Conservation (phyloP, 345 rosid species). For the Raphanus sativus region DNA sequence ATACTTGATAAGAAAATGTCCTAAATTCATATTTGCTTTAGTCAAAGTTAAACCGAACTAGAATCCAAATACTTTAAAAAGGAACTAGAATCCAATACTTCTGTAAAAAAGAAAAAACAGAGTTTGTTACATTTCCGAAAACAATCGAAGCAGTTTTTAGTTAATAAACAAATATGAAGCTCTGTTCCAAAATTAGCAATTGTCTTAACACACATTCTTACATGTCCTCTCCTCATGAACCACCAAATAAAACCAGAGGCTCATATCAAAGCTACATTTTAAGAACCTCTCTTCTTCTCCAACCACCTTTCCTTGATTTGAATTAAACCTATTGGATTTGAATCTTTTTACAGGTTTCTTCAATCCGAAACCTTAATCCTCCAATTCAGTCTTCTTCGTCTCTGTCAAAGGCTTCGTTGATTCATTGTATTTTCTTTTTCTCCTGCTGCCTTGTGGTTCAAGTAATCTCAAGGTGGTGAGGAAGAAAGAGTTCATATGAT, state of each 20-base stretch:
- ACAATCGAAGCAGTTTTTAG: conserved; percentile 18
- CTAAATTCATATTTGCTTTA: background rate
- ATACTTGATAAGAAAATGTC: background rate
- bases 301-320: conserved; percentile 19
- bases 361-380: conserved; percentile 17
- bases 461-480: conserved; percentile 40
- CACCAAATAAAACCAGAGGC: conserved; percentile 38
- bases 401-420: conserved; percentile 19
- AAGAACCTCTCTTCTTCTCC: conserved; percentile 26
- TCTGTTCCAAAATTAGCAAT: conserved; percentile 33
- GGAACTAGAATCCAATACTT: background rate
- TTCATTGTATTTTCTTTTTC: conserved; percentile 4
- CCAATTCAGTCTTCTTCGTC: background rate
- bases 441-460: conserved; percentile 42
- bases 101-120: background rate
- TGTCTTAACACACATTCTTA: conserved; percentile 24
- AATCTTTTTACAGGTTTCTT: conserved; percentile 11
- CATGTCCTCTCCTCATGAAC: conserved; percentile 24
- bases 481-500: background rate
- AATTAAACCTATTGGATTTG: background rate
- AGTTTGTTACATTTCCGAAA: conserved; percentile 17
- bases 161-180: conserved; percentile 18
- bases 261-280: conserved; percentile 16
- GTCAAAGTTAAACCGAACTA: background rate
- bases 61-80: background rate